Base-by-base conservation (phyloP, 2,329 filamentous ascomycete species). In the Xylariaceae sp. region DNA sequence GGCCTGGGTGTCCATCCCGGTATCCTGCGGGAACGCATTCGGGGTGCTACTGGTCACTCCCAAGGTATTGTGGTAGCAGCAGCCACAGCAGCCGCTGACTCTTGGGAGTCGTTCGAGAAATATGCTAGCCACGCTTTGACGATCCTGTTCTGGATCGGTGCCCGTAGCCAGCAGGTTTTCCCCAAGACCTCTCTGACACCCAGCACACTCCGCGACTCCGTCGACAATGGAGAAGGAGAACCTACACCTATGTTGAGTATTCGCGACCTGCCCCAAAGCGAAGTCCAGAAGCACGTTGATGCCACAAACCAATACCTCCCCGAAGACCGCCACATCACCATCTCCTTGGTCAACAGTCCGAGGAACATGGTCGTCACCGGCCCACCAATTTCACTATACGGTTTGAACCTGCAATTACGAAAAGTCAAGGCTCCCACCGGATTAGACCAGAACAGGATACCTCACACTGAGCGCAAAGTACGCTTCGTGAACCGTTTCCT, bases 341-440 rank as follows among this genome's bases (percentile, higher is more conserved):
- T 99, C 68, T 97, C 95, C 0, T 83, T 99, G 58, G 86, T 97
- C 73, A 99, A 99, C 81, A 97, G 93, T 76, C 92, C 93, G 11
- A 88, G 94, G 60, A 99, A 97, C 75, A 88, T 97, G 71, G 95
- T 99, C 53, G 92, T 99, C 11, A 96, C 94, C 48, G 94, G 94
- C 56, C 94, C 94, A 57, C 94, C 95, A 1, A 92, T 96, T 66
- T 97, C 95, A 1, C 81, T 99, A 9, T 97, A 97, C 72, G 95
- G 94, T 82, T 83, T 99, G 47, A 99, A 99, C 74, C 80, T 96
- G 52, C 92, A 95, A 72, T 80, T 99, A 57, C 89, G 95, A 70
- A 99, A 97, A 77, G 90, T 96, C 73, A 99, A 97, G 81, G 93
- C 94, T 1, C 88, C 94, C 3, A 97, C 94, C n/a, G 94, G 95